These are phyloP conservation scores for Allodekkera sacchari DNA, from an alignment of 805 yeast genomes.

Conservation along the genomic window DNA sequence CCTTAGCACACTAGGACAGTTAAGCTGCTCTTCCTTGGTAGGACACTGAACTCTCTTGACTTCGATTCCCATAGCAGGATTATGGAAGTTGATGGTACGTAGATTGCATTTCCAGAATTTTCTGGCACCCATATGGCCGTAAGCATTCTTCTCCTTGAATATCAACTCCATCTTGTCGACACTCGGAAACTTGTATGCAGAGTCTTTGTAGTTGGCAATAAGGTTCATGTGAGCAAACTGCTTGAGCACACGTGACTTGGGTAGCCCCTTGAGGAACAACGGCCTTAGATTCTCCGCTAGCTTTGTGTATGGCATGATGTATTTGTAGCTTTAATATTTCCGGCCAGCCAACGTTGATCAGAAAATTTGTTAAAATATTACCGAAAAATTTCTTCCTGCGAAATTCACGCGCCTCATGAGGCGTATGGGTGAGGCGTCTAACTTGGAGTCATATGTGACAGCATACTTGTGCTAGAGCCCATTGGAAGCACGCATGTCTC, in stretches of 20 bases:
- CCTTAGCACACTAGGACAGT: slow-evolving; percentile 38
- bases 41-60: slow-evolving; percentile 45
- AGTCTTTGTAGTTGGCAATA: slow-evolving; percentile 40
- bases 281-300: slow-evolving; percentile 18
- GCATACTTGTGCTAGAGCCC: too few relatives aligned
- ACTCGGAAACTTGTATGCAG: slow-evolving; percentile 30
- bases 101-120: slow-evolving; percentile 68
- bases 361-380: neutral
- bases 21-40: slow-evolving; percentile 32
- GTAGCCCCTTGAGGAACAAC: slow-evolving; percentile 24
- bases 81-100: slow-evolving; percentile 76
- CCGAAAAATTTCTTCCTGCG: too few relatives aligned
- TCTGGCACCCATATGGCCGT: slow-evolving; percentile 61
- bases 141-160: slow-evolving; percentile 35
- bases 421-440: too few relatives aligned
- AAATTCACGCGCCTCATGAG: too few relatives aligned
- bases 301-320: slow-evolving; percentile 14
- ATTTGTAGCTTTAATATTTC: neutral
- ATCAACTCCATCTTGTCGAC: slow-evolving; percentile 40
- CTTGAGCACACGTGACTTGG: slow-evolving; percentile 33
- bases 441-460: too few relatives aligned
- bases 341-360: neutral
- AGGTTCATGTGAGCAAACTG: slow-evolving; percentile 43
- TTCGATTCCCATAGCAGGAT: slow-evolving; percentile 57
- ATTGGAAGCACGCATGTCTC: too few relatives aligned